A percentile compares a stretch with the other conserved stretches of the same genome.
Evolutionary conservation across 768 basidiomycete species (phyloP).

Genomic region (Leccinum broughii): DNA sequence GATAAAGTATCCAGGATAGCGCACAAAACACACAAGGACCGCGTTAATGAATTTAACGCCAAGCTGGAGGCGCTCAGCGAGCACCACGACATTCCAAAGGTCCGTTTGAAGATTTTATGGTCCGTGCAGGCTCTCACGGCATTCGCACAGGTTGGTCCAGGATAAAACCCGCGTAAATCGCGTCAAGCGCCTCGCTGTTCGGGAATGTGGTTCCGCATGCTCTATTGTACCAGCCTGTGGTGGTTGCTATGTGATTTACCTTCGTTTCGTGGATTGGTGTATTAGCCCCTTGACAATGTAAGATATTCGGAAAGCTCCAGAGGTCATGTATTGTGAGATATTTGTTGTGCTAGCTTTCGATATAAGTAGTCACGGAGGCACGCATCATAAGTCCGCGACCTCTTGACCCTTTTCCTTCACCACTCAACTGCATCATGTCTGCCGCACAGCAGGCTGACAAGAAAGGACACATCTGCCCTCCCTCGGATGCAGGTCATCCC

Average conservation of each 20-base stretch:
- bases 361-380: conserved; percentile 41
- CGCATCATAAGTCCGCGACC: conserved; percentile 35
- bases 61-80: conserved; percentile 87
- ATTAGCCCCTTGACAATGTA: conserved; percentile 25
- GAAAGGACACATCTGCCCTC: conserved; percentile 54
- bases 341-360: conserved; percentile 35
- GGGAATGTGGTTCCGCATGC: conserved; percentile 10
- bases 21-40: conserved; percentile 88
- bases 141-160: conserved; percentile 72
- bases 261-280: conserved; percentile 20
- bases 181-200: conserved; percentile 27
- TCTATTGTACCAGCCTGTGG: conserved; percentile 20
- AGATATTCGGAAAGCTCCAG: conserved; percentile 27
- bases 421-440: conserved; percentile 38
- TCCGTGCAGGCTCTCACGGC: conserved; percentile 33
- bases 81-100: conserved; percentile 95
- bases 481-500: conserved; percentile 69
- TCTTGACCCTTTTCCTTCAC: conserved; percentile 40
- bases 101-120: conserved; percentile 34
- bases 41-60: conserved; percentile 85
- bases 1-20: conserved; percentile 77
- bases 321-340: conserved; percentile 36
- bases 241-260: conserved; percentile 18
- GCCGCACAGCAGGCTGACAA: conserved; percentile 40
- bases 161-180: conserved; percentile 53